Base-by-base conservation (phyloP, 75 land plant species). In the Sequoia sempervirens region DNA sequence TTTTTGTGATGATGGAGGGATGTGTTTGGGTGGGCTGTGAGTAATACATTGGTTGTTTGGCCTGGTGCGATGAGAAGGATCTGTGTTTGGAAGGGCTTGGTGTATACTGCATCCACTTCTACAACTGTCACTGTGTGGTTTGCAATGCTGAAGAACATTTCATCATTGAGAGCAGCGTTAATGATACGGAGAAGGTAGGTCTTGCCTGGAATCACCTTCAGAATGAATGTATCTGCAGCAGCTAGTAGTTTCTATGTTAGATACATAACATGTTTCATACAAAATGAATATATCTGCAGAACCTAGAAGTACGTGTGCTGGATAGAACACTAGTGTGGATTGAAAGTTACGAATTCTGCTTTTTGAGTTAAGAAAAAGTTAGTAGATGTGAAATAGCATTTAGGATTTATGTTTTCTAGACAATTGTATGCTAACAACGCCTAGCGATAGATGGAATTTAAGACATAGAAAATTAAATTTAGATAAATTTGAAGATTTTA, bases 101-200 rank as follows among this genome's bases (percentile, higher is more conserved):
- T 82, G 80, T 90, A 91, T 20, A 81, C 74, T 53, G 86, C 91
- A 82, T 92, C 93, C 37, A 82, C 81, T 40, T 91, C 92, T 30
- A 89, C 91, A 2, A 89, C 85, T 5, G 90, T 91, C 82, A 91
- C 50, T 47, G 84, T 80, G 86, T 88, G 93, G 89, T 90, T 87
- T 32, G 89, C 95, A 36, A 93, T 84, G 69, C 86, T 61, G 87
- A 93, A 90, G 80, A 90, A 92, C 69, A 92, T 88, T 83, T 92
- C 95, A 45, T 88, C 87, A 61, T 92, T 90, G 85, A 93, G 88
- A 66, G 93, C 92, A 79, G 88, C 90, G 72, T 92, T 92, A 84
- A 92, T 85, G 56, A 93, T 80, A 0, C 93, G 87, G 40, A 93
- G 93, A 13, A 93, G 87, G 75, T 93, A 93, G 5, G 87, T 84